Evolutionary conservation across 2,329 filamentous ascomycete species (phyloP).

Genomic region (Sarocladium strictum): DNA sequence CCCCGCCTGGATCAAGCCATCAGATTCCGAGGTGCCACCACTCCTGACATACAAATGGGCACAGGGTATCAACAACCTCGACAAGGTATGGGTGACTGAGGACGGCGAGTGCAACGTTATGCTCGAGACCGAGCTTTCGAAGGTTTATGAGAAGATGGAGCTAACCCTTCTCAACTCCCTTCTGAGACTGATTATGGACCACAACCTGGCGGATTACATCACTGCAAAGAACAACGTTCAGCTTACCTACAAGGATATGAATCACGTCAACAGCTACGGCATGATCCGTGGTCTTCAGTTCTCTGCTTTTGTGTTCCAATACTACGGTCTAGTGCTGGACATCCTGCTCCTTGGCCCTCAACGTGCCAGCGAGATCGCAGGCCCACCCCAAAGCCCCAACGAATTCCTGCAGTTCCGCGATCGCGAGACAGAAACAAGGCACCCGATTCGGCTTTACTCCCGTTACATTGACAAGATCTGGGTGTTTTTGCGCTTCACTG

Average conservation of each 20-base stretch:
- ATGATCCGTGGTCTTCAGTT: constrained; percentile 98
- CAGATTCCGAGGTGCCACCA: constrained; percentile 94
- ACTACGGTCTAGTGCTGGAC: constrained; percentile 93
- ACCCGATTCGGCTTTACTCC: constrained; percentile 96
- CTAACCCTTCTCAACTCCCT: constrained; percentile 90
- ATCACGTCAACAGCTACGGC: constrained; percentile 97
- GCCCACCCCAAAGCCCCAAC: constrained; percentile 87
- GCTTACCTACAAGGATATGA: constrained; percentile 99
- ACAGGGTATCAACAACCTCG: constrained; percentile 96
- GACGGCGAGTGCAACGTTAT: constrained; percentile 97
- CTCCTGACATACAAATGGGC: constrained; percentile 97
- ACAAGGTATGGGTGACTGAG: constrained; percentile 88
- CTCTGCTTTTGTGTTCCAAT: constrained; percentile 98
- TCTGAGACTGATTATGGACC: constrained; percentile 94
- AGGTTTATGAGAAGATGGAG: constrained; percentile 99
- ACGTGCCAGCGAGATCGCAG: constrained; percentile 95
- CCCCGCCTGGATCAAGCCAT: constrained; percentile 98
- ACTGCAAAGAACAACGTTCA: constrained; percentile 99
- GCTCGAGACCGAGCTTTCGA: constrained; percentile 97
- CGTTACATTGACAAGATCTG: constrained; percentile 98
- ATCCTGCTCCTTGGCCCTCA: constrained; percentile 86
- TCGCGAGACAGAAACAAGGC: constrained; percentile 81
- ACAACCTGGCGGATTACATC: constrained; percentile 98
- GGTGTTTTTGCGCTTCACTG: constrained; percentile 92
- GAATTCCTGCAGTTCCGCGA: constrained; percentile 98